A percentile compares a stretch with the other conserved stretches of the same genome.
phyloP scores from a whole-genome alignment of 2,329 filamentous ascomycete species.

The Phaeophleospora eucalypticola region DNA sequence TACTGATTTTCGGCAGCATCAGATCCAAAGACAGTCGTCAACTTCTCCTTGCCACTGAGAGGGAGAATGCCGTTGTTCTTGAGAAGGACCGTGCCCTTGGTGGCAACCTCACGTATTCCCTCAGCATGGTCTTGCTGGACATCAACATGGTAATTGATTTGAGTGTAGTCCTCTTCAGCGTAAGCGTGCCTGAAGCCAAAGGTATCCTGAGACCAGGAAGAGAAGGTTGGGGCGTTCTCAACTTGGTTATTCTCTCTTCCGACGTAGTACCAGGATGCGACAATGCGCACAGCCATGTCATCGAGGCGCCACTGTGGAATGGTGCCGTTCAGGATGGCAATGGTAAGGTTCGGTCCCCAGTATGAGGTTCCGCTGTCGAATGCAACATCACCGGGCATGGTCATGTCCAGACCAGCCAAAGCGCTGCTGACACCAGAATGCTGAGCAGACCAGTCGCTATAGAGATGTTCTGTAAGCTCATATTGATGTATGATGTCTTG shows the following conservation, averaged over 20 bases:
- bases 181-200: conserved; percentile 64
- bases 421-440: conserved; percentile 65
- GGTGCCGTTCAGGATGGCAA: conserved; percentile 84
- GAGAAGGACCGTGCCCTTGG: conserved; percentile 78
- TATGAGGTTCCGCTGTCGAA: conserved; percentile 59
- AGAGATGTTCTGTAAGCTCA: background rate
- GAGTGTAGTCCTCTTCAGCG: conserved; percentile 57
- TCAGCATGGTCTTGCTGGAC: conserved; percentile 71
- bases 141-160: conserved; percentile 75
- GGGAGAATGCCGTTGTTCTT: conserved; percentile 80
- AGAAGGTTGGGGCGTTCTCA: conserved; percentile 67
- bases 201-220: conserved; percentile 78
- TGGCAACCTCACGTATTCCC: conserved; percentile 71
- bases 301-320: conserved; percentile 80
- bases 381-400: conserved; percentile 75
- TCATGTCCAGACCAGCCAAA: conserved; percentile 64
- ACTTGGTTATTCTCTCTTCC: conserved; percentile 50
- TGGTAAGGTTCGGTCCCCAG: conserved; percentile 73
- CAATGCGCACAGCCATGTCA: conserved; percentile 84
- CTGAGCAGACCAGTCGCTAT: conserved; percentile 63
- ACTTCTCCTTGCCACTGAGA: conserved; percentile 67
- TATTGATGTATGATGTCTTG: background rate
- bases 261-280: conserved; percentile 63
- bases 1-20: conserved; percentile 72
- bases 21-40: conserved; percentile 73